Evolutionary conservation across 2,329 filamentous ascomycete species (phyloP).

Genomic region (Lachnellula willkommii): DNA sequence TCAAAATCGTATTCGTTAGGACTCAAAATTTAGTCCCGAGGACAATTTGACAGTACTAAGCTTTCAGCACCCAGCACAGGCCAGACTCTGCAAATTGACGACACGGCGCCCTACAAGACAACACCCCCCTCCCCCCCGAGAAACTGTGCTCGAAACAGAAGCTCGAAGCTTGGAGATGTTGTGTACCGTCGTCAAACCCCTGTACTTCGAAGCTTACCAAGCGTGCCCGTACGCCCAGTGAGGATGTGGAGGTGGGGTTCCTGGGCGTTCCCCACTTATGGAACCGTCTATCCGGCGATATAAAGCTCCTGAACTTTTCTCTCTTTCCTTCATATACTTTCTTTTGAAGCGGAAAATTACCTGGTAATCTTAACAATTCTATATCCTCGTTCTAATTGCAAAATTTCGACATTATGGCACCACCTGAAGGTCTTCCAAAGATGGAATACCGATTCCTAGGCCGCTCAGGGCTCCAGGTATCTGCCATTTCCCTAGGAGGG

Average conservation of each 20-base stretch:
- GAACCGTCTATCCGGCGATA: not conserved
- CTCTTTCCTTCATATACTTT: not conserved
- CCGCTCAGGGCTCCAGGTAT: constrained; percentile 67
- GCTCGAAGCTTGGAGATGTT: not conserved
- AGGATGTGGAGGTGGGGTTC: not conserved
- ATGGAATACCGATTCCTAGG: constrained; percentile 72
- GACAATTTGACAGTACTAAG: not conserved
- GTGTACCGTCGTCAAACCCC: not conserved
- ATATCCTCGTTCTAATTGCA: not conserved
- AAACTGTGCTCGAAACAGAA: not conserved
- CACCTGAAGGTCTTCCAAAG: constrained; percentile 39
- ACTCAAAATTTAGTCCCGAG: too few relatives aligned
- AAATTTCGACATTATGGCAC: constrained; percentile 20
- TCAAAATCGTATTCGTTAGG: too few relatives aligned
- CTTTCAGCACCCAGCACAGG: not conserved
- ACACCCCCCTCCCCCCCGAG: not conserved
- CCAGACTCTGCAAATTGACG: not conserved
- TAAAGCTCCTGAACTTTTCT: not conserved
- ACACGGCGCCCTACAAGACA: not conserved
- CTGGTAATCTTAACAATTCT: not conserved
- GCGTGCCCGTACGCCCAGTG: not conserved
- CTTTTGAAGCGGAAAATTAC: not conserved
- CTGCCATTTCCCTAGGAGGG: constrained; percentile 64
- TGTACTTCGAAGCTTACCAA: not conserved
- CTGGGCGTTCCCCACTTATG: not conserved